Evolutionary conservation across 2,329 filamentous ascomycete species (phyloP), one percentile per base, ranked within the genome.

Genomic region (Dryadomyces sulphureus): DNA sequence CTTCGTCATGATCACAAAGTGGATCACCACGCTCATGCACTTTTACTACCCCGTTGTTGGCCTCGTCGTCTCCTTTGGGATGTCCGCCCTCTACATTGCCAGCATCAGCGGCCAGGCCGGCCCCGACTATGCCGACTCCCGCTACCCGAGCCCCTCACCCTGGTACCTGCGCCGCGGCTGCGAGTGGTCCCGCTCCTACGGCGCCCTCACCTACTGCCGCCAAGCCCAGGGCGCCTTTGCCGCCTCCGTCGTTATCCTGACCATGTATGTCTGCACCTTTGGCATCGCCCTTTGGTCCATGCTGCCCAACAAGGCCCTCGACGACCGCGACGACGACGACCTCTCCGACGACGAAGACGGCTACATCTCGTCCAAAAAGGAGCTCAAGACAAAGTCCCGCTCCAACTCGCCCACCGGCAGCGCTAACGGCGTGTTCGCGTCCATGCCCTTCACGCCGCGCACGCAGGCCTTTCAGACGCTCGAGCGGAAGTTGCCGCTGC

Each of bases 81-180:
- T 86, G 55, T 62, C 74, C 19, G 71, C 64, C 3, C 66, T 89
- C 38, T 89, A 81, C 66, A 64, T 70, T 38, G 70, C 77, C 54
- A 81, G 77, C 61, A 64, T 81, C 49, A 78, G 79, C 59, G 79
- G 81, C 42, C 84, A 89, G 60, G 77, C 81, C 45, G 79, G 80
- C 11, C 79, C 81, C 25, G 84, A 90, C 62, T 75, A 80, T 56
- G 75, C 74, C 52, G 84, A 90, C 60, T 63, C 74, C 6, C 60
- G 67, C 38, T 72, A 79, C 55, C 73, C 72, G 5, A 78, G 79
- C 55, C 67, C 69, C 22, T 69, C 76, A 22, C 73, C 82, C 7
- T 90, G 84, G 84, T 89, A 88, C 60, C 75, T 89, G 54, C 72
- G 73, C 45, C 77, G 82, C 59, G 76, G 74, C 50, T 90, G 84